A percentile compares a stretch with the other conserved stretches of the same genome.
phyloP scores from a whole-genome alignment of 257 asterid genomes.

The Przewalskia tangutica region DNA sequence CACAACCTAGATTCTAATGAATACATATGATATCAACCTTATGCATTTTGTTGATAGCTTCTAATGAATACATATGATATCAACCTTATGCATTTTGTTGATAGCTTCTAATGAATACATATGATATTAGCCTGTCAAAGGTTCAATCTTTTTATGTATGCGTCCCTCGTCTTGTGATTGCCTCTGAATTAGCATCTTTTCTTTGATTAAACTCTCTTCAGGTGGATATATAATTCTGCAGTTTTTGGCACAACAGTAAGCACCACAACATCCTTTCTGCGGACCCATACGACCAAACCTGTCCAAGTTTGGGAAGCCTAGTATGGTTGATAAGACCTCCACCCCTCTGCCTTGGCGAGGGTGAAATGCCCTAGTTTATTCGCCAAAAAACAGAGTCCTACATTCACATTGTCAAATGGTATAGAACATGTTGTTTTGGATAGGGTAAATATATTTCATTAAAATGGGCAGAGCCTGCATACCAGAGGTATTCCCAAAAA shows the following conservation, averaged over 20 bases:
- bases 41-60: no score
- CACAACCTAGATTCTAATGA: no score
- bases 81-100: background rate
- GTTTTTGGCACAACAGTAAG: background rate
- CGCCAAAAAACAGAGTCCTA: background rate
- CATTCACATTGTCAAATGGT: background rate
- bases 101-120: background rate
- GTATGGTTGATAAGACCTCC: background rate
- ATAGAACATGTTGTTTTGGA: background rate
- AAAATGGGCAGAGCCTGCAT: background rate
- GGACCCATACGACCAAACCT: background rate
- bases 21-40: no score
- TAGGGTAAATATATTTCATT: background rate
- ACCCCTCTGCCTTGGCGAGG: background rate
- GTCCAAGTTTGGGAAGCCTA: background rate
- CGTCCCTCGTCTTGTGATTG: background rate
- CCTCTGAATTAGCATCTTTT: background rate
- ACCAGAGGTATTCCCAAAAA: background rate
- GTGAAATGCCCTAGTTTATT: background rate
- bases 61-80: no score
- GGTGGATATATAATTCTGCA: background rate
- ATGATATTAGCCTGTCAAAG: background rate
- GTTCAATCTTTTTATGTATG: background rate
- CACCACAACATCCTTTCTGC: background rate
- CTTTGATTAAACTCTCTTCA: background rate